Conservation (phyloP, 768 basidiomycete genomes). For the Polyporus arcularius region DNA sequence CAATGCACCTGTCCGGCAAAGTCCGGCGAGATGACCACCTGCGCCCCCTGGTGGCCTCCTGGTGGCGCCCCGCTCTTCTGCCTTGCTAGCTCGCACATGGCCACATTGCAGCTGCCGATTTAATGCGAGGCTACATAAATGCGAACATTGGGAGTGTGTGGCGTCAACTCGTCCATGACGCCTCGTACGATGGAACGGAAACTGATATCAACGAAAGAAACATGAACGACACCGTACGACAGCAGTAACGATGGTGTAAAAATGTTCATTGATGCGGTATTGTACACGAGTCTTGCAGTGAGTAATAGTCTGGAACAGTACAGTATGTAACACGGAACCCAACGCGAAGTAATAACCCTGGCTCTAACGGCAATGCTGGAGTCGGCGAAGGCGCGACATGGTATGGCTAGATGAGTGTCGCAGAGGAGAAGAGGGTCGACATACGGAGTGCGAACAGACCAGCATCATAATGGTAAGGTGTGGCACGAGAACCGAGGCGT, state of each 20-base stretch:
- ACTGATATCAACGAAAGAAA: no score
- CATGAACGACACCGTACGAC: no score
- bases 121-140: no score
- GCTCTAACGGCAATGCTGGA: slow-evolving; percentile 11
- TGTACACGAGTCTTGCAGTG: slow-evolving; percentile 15
- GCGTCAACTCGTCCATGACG: no score
- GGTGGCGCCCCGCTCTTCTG: not conserved
- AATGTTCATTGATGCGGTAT: slow-evolving; percentile 22
- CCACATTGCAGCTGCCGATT: no score
- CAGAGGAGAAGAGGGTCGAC: slow-evolving; percentile 12
- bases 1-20: slow-evolving; percentile 12
- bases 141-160: no score
- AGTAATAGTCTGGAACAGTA: slow-evolving; percentile 13
- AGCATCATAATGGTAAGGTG: slow-evolving; percentile 1
- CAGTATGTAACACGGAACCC: slow-evolving; percentile 8
- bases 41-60: no score
- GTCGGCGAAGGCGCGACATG: not conserved
- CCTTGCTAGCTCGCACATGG: no score
- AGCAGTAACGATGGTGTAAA: slow-evolving; percentile 1
- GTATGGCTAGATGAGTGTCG: slow-evolving; percentile 15
- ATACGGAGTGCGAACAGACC: slow-evolving; percentile 8
- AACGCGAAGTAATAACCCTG: slow-evolving; percentile 1
- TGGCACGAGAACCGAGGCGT: not conserved
- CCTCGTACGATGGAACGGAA: no score
- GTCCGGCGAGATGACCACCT: slow-evolving; percentile 8